Evolutionary conservation across 2,329 filamentous ascomycete species (phyloP).

Genomic region (Biscogniauxia marginata): DNA sequence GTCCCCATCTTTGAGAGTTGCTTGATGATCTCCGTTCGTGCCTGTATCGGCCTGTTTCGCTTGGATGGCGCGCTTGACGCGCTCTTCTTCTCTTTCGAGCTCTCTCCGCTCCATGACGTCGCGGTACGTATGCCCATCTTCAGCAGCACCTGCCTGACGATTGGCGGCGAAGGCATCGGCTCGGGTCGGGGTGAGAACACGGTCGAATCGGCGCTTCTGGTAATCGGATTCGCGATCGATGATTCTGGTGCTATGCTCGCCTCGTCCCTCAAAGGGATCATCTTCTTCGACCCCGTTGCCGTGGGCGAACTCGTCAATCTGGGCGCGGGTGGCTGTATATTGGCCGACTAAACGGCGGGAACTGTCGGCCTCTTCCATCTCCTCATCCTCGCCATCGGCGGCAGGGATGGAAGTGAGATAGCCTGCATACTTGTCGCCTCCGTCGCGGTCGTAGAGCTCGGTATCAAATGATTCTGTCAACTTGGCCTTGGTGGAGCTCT

Average conservation of each 20-base stretch:
- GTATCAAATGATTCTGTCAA: constrained; percentile 88
- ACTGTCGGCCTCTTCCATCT: constrained; percentile 71
- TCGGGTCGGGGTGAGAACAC: constrained; percentile 79
- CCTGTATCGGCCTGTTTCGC: constrained; percentile 66
- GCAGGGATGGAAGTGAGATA: constrained; percentile 89
- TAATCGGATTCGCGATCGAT: constrained; percentile 94
- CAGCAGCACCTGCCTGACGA: constrained; percentile 62
- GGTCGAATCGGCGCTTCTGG: constrained; percentile 91
- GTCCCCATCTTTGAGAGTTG: constrained; percentile 71
- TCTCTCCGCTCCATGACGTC: constrained; percentile 90
- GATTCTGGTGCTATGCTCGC: constrained; percentile 88
- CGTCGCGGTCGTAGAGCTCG: constrained; percentile 78
- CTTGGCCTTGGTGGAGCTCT: constrained; percentile 85
- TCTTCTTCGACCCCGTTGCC: constrained; percentile 87
- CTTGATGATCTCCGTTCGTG: constrained; percentile 61
- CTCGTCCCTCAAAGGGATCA: constrained; percentile 77
- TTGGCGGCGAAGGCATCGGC: constrained; percentile 83
- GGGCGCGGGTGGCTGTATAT: constrained; percentile 88
- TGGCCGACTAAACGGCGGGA: constrained; percentile 84
- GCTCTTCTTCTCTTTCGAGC: constrained; percentile 88
- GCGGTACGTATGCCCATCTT: constrained; percentile 78
- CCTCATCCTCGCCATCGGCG: constrained; percentile 74
- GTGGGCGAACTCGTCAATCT: constrained; percentile 91
- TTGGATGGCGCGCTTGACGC: constrained; percentile 76
- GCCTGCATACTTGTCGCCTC: constrained; percentile 77